Conservation (phyloP, 78 protist species). For the Chrysochromulina parva region DNA sequence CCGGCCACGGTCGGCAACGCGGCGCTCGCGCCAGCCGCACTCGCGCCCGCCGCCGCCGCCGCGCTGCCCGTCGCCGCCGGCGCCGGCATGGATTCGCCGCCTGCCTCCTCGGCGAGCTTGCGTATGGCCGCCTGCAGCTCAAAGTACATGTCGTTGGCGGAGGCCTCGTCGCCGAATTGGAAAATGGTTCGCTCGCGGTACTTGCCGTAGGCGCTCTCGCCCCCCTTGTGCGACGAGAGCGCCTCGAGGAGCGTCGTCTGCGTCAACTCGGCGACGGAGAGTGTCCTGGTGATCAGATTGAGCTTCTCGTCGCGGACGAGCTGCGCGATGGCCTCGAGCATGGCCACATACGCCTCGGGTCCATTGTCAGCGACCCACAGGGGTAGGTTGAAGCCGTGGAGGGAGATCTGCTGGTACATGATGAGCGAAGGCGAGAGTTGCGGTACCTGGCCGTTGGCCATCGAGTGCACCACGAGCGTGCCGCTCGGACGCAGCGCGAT, state of each 20-base stretch:
- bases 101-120: too few relatives aligned
- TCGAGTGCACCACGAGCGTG: neutral
- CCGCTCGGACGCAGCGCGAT: neutral
- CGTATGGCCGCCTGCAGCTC: slow-evolving; percentile 7
- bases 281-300: too few relatives aligned
- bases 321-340: neutral
- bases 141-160: slow-evolving; percentile 1
- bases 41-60: neutral
- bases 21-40: too few relatives aligned
- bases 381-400: neutral
- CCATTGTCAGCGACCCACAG: slow-evolving; percentile 7
- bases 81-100: too few relatives aligned
- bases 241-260: too few relatives aligned
- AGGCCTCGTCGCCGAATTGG: neutral
- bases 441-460: neutral
- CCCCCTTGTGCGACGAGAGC: neutral
- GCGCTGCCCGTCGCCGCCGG: too few relatives aligned
- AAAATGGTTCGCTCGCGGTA: neutral
- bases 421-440: neutral
- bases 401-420: slow-evolving; percentile 25
- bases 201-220: neutral
- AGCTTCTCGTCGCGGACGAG: too few relatives aligned
- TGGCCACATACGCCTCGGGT: neutral
- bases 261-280: too few relatives aligned
- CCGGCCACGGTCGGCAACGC: too few relatives aligned